phyloP scores from a whole-genome alignment of 2,329 filamentous ascomycete species.

The Coniochaeta ligniaria region DNA sequence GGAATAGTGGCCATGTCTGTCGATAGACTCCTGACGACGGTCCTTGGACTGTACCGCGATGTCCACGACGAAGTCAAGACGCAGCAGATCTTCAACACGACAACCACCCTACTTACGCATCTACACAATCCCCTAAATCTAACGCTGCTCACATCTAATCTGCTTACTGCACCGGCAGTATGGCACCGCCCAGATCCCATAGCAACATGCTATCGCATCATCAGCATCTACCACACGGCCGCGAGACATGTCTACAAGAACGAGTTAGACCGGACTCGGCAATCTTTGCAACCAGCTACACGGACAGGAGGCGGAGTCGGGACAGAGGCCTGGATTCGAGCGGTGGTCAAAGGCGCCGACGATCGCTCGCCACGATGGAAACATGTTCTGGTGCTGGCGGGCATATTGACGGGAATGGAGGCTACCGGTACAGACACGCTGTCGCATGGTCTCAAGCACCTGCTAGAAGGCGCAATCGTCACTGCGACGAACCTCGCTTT shows the following conservation, averaged over 20 bases:
- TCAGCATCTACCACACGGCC: constrained; percentile 67
- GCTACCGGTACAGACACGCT: constrained; percentile 55
- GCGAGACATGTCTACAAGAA: constrained; percentile 45
- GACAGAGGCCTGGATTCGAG: constrained; percentile 48
- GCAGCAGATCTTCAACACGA: constrained; percentile 56
- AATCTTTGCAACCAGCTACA: constrained; percentile 19
- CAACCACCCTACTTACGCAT: constrained; percentile 58
- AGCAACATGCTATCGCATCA: constrained; percentile 54
- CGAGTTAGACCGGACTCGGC: constrained; percentile 38
- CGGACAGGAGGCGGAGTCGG: constrained; percentile 33
- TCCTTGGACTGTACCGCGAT: constrained; percentile 54
- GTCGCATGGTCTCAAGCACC: constrained; percentile 55
- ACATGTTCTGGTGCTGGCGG: constrained; percentile 73
- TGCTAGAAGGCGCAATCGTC: constrained; percentile 66
- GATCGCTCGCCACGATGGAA: constrained; percentile 65
- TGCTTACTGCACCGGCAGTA: constrained; percentile 64
- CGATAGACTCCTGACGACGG: constrained; percentile 59
- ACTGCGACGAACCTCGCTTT: constrained; percentile 72
- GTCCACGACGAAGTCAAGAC: constrained; percentile 42
- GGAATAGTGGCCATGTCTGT: constrained; percentile 46
- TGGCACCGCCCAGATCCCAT: constrained; percentile 52
- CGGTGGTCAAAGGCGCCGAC: constrained; percentile 50
- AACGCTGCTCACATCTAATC: constrained; percentile 63
- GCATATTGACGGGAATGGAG: constrained; percentile 71
- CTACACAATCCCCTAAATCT: constrained; percentile 72